Percentiles rank a stretch among this genome's conserved stretches.
phyloP scores from a whole-genome alignment of 768 basidiomycete species.

The Phanerochaete carnosa region DNA sequence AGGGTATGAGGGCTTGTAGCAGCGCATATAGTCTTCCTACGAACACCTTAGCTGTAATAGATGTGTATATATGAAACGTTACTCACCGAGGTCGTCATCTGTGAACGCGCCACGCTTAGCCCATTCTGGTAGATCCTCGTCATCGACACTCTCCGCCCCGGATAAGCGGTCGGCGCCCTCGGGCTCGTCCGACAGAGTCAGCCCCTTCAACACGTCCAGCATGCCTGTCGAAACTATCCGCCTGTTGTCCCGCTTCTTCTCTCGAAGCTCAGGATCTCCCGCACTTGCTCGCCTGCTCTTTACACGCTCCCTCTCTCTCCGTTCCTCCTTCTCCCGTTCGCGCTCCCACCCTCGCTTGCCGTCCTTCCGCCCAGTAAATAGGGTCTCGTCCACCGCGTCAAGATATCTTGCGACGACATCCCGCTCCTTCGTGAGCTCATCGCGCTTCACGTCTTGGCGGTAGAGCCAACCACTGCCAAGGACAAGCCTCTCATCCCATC shows the following conservation, averaged over 20 bases:
- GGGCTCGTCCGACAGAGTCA: conserved; percentile 53
- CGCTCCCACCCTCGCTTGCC: conserved; percentile 47
- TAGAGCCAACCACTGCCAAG: conserved; percentile 85
- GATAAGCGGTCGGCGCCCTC: conserved; percentile 48
- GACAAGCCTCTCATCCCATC: conserved; percentile 80
- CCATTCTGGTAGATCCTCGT: conserved; percentile 77
- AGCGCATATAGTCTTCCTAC: conserved; percentile 66
- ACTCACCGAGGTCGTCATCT: conserved; percentile 46
- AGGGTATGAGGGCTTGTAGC: conserved; percentile 56
- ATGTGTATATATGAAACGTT: not conserved
- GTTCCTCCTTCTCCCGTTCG: conserved; percentile 40
- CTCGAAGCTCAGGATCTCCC: conserved; percentile 28
- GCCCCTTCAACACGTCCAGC: conserved; percentile 47
- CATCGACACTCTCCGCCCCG: conserved; percentile 53
- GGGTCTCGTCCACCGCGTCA: conserved; percentile 74
- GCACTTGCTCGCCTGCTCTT: conserved; percentile 47
- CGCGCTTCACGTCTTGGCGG: conserved; percentile 55
- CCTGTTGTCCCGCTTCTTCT: conserved; percentile 26
- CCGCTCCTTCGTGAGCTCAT: conserved; percentile 55
- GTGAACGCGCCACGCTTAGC: conserved; percentile 57
- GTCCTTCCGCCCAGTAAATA: conserved; percentile 62
- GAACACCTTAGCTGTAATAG: not conserved
- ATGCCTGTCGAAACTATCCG: conserved; percentile 61
- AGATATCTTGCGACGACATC: conserved; percentile 58
- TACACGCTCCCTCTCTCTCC: conserved; percentile 36